Conservation (phyloP, 1,284 basidiomycete genomes). For the Ganoderma lucidum region DNA sequence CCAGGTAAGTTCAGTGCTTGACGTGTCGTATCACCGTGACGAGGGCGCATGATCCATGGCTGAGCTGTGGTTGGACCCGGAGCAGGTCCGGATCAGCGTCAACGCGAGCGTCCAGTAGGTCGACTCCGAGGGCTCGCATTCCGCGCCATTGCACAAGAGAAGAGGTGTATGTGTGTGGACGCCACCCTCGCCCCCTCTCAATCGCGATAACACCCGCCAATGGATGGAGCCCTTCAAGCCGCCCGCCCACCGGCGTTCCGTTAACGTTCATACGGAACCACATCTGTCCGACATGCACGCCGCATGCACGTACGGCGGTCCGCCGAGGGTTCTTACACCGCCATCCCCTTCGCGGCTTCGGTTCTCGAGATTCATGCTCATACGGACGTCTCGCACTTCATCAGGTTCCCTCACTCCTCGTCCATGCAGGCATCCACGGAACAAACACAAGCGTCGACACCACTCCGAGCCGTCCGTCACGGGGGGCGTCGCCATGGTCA, state of each 20-base stretch:
- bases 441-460: not conserved
- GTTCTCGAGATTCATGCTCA: constrained; percentile 1
- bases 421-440: not conserved
- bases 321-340: not conserved
- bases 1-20: not conserved
- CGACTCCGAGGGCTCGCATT: not conserved
- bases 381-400: not conserved
- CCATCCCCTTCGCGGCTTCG: constrained; percentile 4
- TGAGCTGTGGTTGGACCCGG: not conserved
- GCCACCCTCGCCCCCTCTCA: not conserved
- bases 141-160: not conserved
- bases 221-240: not conserved
- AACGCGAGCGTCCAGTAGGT: not conserved
- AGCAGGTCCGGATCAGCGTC: not conserved
- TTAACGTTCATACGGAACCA: not conserved
- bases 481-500: not conserved
- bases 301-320: not conserved
- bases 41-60: not conserved
- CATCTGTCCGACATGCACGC: not conserved
- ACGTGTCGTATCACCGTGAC: not conserved
- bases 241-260: not conserved
- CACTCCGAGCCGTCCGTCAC: not conserved
- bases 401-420: not conserved
- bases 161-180: not conserved
- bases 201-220: not conserved